Conservation (phyloP, 2,329 filamentous ascomycete genomes). For the Colletotrichum musae region DNA sequence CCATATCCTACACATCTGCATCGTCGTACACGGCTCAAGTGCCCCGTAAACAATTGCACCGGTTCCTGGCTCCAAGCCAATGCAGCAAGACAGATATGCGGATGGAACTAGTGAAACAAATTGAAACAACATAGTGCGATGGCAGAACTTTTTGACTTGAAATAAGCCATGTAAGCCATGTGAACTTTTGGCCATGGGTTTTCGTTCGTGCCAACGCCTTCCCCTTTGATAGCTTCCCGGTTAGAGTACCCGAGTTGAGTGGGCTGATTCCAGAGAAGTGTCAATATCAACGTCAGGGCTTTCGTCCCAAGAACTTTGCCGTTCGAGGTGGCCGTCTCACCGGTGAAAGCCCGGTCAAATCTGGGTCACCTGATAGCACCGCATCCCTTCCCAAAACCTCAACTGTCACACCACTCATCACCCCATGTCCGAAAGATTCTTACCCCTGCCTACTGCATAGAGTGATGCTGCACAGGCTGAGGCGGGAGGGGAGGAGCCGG, state of each 20-base stretch:
- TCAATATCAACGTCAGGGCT: not conserved
- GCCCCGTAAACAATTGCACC: too few species aligned
- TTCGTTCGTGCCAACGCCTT: not conserved
- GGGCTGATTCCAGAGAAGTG: not conserved
- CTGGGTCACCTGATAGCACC: not conserved
- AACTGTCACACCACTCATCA: conserved; percentile 4
- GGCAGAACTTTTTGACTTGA: too few species aligned
- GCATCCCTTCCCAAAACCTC: not conserved
- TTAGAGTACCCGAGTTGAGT: not conserved
- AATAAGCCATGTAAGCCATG: too few species aligned
- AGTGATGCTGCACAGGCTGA: conserved; percentile 13
- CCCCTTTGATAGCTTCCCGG: not conserved
- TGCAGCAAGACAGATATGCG: too few species aligned
- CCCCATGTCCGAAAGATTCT: not conserved
- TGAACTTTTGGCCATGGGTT: too few species aligned
- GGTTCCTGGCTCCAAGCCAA: too few species aligned
- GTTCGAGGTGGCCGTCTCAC: too few species aligned
- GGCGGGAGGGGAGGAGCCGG: conserved; percentile 28
- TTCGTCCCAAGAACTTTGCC: not conserved
- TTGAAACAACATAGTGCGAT: too few species aligned
- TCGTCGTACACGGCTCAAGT: too few species aligned
- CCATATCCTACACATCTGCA: too few species aligned
- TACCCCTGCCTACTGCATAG: conserved; percentile 10
- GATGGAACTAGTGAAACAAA: too few species aligned
- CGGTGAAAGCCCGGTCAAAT: too few species aligned